Evolutionary conservation across 495 filamentous ascomycete genomes (phyloP).

Genomic region (Podospora sp.): DNA sequence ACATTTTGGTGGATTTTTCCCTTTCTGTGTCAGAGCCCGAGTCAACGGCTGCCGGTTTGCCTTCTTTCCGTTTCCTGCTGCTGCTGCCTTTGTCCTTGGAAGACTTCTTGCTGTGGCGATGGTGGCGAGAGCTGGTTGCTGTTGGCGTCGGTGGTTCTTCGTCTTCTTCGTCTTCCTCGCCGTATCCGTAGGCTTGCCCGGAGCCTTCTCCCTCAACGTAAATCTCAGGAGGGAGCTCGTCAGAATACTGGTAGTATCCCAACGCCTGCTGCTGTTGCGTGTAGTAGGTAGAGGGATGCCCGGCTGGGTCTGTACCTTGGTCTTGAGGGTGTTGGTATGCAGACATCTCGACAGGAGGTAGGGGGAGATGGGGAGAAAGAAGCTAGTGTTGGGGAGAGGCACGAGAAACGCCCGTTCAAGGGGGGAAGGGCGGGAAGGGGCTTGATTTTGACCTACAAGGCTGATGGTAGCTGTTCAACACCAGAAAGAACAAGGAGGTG

Average conservation of each 20-base stretch:
- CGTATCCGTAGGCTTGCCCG: not conserved
- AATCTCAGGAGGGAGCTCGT: constrained; percentile 5
- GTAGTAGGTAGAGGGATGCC: constrained; percentile 11
- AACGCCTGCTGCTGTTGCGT: not conserved
- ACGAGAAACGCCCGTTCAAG: not conserved
- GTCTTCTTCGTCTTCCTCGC: constrained; percentile 5
- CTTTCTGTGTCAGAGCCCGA: constrained; percentile 41
- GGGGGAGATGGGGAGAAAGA: constrained; percentile 14
- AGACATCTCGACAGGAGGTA: constrained; percentile 26
- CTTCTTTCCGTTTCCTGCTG: constrained; percentile 24
- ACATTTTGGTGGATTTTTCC: constrained; percentile 34
- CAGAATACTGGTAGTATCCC: constrained; percentile 8
- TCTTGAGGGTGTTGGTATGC: constrained; percentile 38
- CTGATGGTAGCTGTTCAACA: not conserved
- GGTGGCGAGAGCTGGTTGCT: constrained; percentile 2
- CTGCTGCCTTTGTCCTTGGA: constrained; percentile 12
- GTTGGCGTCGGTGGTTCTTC: constrained; percentile 8
- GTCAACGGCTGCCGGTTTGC: constrained; percentile 15
- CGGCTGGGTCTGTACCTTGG: constrained; percentile 19
- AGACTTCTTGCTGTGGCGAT: constrained; percentile 17
- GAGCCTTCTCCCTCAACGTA: constrained; percentile 6
- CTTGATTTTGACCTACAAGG: not conserved
- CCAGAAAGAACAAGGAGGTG: not conserved
- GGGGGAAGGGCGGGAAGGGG: not conserved
- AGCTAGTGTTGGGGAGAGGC: not conserved